phyloP scores from a whole-genome alignment of 202 grass and related monocot species.

The Panicum hallii region DNA sequence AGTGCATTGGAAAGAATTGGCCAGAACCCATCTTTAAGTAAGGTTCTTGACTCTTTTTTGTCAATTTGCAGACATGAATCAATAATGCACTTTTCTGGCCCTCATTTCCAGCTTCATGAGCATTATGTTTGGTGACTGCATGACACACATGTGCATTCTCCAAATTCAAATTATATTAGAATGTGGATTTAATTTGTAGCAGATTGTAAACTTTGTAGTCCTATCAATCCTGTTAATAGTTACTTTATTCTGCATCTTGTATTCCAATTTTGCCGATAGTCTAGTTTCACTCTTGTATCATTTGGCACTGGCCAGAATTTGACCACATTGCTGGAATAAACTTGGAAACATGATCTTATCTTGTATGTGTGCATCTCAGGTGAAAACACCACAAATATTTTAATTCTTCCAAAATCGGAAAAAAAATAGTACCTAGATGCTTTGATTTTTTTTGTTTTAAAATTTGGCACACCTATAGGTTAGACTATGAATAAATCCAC shows the following conservation, averaged over 20 bases:
- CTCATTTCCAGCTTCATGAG: background rate
- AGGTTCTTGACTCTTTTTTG: constrained; percentile 39
- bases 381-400: background rate
- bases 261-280: background rate
- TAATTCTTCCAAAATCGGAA: background rate
- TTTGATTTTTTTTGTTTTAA: background rate
- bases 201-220: background rate
- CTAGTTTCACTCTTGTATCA: background rate
- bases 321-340: background rate
- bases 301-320: background rate
- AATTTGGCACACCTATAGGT: background rate
- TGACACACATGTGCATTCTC: background rate
- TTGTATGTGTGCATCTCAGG: background rate
- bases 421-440: background rate
- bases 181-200: background rate
- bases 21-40: constrained; percentile 76
- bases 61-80: background rate
- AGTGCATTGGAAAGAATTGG: constrained; percentile 63
- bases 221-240: background rate
- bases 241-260: background rate
- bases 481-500: background rate
- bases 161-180: background rate
- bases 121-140: background rate
- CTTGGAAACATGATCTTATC: background rate
- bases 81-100: background rate